phyloP scores from a whole-genome alignment of 2,329 filamentous ascomycete species.

The Hyphodiscus sp. region DNA sequence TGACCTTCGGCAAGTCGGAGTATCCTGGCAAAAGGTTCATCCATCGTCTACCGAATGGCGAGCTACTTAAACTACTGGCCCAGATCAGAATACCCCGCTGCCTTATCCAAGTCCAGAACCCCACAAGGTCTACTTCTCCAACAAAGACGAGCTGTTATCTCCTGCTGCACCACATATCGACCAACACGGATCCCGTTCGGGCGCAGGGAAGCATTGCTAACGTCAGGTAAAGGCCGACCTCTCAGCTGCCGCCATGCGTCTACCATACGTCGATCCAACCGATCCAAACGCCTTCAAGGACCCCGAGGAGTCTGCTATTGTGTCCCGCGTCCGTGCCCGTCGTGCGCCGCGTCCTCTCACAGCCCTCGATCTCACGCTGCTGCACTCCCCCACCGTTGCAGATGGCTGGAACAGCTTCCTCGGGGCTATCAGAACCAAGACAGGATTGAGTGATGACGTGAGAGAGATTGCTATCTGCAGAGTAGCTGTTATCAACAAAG shows the following conservation, averaged over 20 bases:
- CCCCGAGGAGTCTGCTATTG: constrained; percentile 40
- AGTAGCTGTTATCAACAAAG: constrained; percentile 71
- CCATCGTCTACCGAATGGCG: not conserved
- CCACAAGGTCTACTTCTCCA: not conserved
- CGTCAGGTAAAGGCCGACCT: not conserved
- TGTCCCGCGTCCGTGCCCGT: constrained; percentile 56
- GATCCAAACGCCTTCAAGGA: constrained; percentile 3
- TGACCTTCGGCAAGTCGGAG: not conserved
- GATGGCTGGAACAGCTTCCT: constrained; percentile 71
- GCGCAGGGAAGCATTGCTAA: not conserved
- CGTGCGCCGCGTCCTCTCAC: constrained; percentile 65
- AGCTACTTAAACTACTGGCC: not conserved
- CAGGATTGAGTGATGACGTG: constrained; percentile 44
- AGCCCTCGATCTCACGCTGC: constrained; percentile 66
- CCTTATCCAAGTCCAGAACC: not conserved
- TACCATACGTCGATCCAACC: constrained; percentile 51
- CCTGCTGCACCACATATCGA: not conserved
- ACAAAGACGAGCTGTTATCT: not conserved
- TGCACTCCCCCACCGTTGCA: constrained; percentile 68
- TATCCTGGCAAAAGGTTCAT: not conserved
- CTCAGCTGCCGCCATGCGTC: constrained; percentile 45
- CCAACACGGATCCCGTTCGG: not conserved
- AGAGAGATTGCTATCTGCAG: constrained; percentile 76
- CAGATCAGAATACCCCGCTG: not conserved
- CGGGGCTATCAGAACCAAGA: constrained; percentile 53